Evolutionary conservation across 78 protist species (phyloP), one percentile per base, ranked within the genome.

Genomic region (Acrasis kona): DNA sequence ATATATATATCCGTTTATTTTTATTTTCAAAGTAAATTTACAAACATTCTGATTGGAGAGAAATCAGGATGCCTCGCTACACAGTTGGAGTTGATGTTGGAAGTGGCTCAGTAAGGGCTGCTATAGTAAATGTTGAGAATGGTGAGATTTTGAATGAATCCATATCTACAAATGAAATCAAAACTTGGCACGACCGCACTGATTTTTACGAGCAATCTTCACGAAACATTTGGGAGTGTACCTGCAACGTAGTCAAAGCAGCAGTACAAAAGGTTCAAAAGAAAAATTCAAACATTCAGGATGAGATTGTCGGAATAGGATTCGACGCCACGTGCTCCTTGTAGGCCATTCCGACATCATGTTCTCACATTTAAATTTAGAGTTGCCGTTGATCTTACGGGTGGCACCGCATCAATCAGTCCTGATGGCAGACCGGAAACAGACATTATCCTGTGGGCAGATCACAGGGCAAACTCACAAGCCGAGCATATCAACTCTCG

Each of bases 251-350:
- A 70, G 70, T 74, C 19, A 65, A 50, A 29, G 7, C 5, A 12
- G 65, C 66, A 12, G 70, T 70, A 12, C 65, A 70, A 66, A 42
- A 42, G 35, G 36, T 74, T 5, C 41, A 65, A 29, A 29, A 42
- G 5, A 42, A 70, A 29, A 5, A 28, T 7, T 12, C 5, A 42
- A 61, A 5, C 5, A 61, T 65, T 5, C 50, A 72, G 30, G 12
- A 41, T 10, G 10, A 74, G 41, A 4, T 77, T 28, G 34, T 6
- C 3, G 81, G 77, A 6, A 2, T 77, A 5, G 81, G 77, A 9
- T 77, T 77, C 31, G 81, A 77, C 35, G 79, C 77, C 36, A 77
- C 81, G 2, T 77, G 81, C 57, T 74, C 77, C 28, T 41, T 77
- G n/a, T n/a, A n/a, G n/a, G n/a, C n/a, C n/a, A n/a, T n/a, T n/a